Conservation (phyloP, 495 filamentous ascomycete genomes). For the Trichoderma reesei region DNA sequence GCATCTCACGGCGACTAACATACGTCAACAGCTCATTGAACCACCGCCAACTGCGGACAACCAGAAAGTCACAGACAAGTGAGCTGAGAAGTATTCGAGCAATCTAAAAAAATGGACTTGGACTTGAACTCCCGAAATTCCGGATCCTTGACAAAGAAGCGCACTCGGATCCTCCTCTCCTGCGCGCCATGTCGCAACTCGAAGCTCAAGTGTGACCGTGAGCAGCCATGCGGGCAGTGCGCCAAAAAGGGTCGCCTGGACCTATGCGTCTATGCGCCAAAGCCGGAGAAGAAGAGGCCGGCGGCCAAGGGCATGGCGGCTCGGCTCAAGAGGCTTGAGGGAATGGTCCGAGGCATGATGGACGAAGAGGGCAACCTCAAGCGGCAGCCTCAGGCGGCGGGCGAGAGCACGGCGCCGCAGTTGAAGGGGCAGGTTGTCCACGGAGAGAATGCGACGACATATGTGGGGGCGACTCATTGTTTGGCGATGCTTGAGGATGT, state of each 20-base stretch:
- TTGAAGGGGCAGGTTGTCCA: constrained; percentile 26
- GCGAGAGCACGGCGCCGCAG: constrained; percentile 1
- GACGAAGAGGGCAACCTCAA: constrained; percentile 21
- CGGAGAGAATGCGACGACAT: constrained; percentile 28
- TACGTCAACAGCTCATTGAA: no score
- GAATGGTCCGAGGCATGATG: constrained; percentile 42
- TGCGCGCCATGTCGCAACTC: constrained; percentile 32
- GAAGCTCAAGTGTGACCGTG: constrained; percentile 33
- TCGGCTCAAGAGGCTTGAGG: constrained; percentile 43
- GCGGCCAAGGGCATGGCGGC: constrained; percentile 38
- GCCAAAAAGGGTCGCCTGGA: constrained; percentile 32
- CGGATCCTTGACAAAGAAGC: constrained; percentile 18
- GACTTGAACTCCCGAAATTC: neutral
- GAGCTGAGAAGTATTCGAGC: neutral
- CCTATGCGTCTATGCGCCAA: constrained; percentile 36
- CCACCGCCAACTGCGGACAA: neutral
- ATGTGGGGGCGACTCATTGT: constrained; percentile 45
- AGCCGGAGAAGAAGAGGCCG: constrained; percentile 26
- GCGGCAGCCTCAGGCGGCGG: constrained; percentile 15
- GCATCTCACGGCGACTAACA: neutral
- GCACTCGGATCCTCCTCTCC: constrained; percentile 30
- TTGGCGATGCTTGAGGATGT: constrained; percentile 47
- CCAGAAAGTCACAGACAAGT: neutral
- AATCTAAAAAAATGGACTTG: neutral
- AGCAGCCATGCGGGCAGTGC: constrained; percentile 31